Percentiles rank a stretch among this genome's conserved stretches.
Evolutionary conservation across 192 early-diverging fungal species (phyloP).

Genomic region (Umbelopsis vinacea): DNA sequence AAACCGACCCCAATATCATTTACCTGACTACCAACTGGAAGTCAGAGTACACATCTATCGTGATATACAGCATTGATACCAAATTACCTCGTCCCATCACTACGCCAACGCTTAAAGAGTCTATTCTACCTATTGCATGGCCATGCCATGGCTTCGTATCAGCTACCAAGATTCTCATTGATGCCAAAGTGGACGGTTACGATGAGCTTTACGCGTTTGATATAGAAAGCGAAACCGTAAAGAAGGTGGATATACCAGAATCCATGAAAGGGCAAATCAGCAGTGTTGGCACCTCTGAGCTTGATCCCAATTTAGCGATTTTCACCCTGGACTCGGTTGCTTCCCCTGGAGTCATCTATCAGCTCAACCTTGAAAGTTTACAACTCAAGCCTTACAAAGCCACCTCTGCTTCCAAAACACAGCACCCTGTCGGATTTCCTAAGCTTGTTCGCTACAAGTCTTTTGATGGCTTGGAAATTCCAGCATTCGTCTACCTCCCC

Average conservation of each 20-base stretch:
- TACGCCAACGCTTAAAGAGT: background rate
- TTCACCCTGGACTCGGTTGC: background rate
- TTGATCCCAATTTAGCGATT: background rate
- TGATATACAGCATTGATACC: background rate
- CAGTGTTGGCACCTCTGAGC: background rate
- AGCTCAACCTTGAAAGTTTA: background rate
- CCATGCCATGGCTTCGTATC: background rate
- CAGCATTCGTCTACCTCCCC: conserved; percentile 17
- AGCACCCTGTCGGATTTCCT: background rate
- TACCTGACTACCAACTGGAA: conserved; percentile 10
- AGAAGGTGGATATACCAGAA: conserved; percentile 6
- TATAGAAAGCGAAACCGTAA: background rate
- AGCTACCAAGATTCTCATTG: background rate
- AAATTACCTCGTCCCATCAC: conserved; percentile 1
- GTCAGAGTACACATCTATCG: conserved; percentile 8
- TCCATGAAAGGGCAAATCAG: background rate
- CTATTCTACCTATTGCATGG: background rate
- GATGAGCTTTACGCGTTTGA: conserved; percentile 6
- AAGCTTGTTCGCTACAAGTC: conserved; percentile 7
- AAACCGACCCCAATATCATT: background rate
- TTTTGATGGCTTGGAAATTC: conserved; percentile 12
- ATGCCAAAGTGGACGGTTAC: conserved; percentile 9
- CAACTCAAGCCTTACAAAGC: background rate
- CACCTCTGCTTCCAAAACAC: background rate
- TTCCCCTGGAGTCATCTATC: conserved; percentile 10